Evolutionary conservation across 1,284 basidiomycete species (phyloP).

Genomic region (Boletus smithii): DNA sequence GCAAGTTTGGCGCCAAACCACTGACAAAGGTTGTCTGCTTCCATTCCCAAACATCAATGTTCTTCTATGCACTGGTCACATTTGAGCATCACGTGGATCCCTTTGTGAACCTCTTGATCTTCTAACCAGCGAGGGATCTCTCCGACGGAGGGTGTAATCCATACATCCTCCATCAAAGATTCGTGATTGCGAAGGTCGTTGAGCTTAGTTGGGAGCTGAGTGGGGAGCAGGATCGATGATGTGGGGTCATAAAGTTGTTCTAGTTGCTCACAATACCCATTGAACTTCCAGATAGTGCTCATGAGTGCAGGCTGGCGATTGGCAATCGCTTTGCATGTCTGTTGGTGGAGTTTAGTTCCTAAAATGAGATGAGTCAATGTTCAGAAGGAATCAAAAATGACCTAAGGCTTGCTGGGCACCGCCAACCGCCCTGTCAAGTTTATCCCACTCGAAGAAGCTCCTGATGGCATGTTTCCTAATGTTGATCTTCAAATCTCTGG

Average conservation of each 20-base stretch:
- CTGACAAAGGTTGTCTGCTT: too few relatives aligned
- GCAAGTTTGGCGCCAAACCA: neutral
- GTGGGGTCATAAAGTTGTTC: too few relatives aligned
- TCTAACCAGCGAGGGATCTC: neutral
- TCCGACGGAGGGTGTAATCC: neutral
- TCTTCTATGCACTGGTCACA: neutral
- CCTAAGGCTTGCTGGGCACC: too few relatives aligned
- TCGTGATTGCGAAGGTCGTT: too few relatives aligned
- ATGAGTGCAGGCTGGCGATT: slow-evolving; percentile 8
- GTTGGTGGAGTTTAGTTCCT: slow-evolving; percentile 20
- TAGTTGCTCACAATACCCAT: neutral
- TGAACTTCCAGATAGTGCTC: slow-evolving; percentile 11
- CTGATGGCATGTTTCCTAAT: slow-evolving; percentile 37
- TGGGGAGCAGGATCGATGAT: too few relatives aligned
- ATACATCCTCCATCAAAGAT: neutral
- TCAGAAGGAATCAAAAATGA: too few relatives aligned
- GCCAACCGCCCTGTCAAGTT: too few relatives aligned
- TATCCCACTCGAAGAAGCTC: too few relatives aligned
- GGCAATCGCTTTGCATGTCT: slow-evolving; percentile 5
- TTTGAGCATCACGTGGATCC: neutral
- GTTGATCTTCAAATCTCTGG: slow-evolving; percentile 39
- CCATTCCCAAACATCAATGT: neutral
- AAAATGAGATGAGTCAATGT: too few relatives aligned
- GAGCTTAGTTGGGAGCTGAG: too few relatives aligned
- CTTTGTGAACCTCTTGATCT: neutral